phyloP scores from a whole-genome alignment of 2,329 filamentous ascomycete genomes.

The Lasiodiplodia gonubiensis region DNA sequence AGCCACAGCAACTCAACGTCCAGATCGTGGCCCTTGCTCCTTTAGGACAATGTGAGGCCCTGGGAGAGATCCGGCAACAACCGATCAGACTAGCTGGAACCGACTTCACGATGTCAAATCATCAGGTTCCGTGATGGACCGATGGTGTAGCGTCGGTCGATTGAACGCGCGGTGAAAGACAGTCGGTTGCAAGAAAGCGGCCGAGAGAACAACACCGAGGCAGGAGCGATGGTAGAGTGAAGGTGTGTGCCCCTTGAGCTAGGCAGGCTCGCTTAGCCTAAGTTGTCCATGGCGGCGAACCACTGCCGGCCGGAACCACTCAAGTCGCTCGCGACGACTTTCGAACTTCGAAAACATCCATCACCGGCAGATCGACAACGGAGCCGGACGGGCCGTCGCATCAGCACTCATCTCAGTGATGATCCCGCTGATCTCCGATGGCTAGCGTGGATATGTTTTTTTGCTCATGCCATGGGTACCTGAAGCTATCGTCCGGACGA shows the following conservation, averaged over 20 bases:
- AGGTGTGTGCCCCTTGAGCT: neutral
- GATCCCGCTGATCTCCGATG: neutral
- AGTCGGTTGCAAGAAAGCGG: neutral
- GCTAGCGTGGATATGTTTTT: too few relatives aligned
- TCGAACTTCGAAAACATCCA: neutral
- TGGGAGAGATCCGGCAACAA: neutral
- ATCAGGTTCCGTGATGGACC: neutral
- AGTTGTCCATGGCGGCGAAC: neutral
- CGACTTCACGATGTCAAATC: neutral
- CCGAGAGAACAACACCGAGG: neutral
- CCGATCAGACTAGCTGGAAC: neutral
- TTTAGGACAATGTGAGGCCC: neutral
- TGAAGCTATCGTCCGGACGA: too few relatives aligned
- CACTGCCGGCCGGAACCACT: neutral
- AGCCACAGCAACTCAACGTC: neutral
- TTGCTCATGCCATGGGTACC: too few relatives aligned
- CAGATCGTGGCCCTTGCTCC: neutral
- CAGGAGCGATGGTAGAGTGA: neutral
- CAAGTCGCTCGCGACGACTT: neutral
- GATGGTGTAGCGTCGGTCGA: neutral
- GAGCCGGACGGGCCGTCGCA: neutral
- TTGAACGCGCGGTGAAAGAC: neutral
- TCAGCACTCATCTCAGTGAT: neutral
- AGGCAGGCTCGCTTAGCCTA: neutral
- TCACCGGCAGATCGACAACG: slow-evolving; percentile 2